These are phyloP conservation scores for Lodderomyces theae DNA, from an alignment of 1,139 yeast genomes.

Conservation along the genomic window DNA sequence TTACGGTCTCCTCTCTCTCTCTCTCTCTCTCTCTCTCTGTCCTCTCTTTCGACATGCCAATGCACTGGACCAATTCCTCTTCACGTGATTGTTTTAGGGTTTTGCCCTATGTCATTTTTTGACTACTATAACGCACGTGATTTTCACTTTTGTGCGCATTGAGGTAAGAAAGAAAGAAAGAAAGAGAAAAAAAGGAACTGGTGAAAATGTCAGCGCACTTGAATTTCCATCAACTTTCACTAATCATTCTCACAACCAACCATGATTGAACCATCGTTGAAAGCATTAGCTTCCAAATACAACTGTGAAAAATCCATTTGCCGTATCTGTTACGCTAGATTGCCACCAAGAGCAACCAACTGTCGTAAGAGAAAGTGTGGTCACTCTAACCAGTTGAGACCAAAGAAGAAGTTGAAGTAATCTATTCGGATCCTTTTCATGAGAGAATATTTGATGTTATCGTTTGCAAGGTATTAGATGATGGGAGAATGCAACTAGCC, in stretches of 20 bases:
- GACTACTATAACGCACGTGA: background rate
- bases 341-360: constrained; percentile 99
- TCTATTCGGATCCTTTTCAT: constrained; percentile 1
- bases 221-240: background rate
- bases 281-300: constrained; percentile 98
- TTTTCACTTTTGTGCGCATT: background rate
- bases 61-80: too few relatives aligned
- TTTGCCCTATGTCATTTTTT: too few relatives aligned
- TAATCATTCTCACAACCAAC: constrained; percentile 20
- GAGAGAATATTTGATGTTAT: background rate
- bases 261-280: constrained; percentile 98
- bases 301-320: constrained; percentile 99
- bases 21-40: too few relatives aligned
- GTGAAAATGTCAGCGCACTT: constrained; percentile 7
- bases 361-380: constrained; percentile 99
- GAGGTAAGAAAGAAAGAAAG: background rate
- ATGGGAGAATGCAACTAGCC: background rate
- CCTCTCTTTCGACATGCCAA: too few relatives aligned
- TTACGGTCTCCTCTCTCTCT: too few relatives aligned
- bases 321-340: constrained; percentile 99
- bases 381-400: constrained; percentile 99
- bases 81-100: too few relatives aligned
- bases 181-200: constrained; percentile 7
- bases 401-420: constrained; percentile 99
- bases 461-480: constrained; percentile 1